These are phyloP conservation scores for Santalum album DNA, from an alignment of 164 flowering plant species.

Conservation along the genomic window DNA sequence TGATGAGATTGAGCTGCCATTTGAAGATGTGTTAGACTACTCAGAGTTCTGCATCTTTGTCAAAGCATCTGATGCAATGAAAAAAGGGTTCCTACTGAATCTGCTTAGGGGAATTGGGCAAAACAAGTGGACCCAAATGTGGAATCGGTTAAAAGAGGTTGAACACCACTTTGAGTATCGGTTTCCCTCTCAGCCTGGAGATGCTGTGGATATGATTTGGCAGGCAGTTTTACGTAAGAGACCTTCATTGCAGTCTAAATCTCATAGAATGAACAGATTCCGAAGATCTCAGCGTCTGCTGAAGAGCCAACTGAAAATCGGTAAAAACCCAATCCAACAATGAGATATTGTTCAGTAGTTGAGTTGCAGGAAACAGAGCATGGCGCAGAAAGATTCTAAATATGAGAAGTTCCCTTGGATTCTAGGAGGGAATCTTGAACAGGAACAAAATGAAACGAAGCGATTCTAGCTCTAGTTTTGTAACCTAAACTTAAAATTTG, in stretches of 20 bases:
- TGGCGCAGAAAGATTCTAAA: too few relatives aligned
- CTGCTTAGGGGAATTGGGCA: constrained; percentile 50
- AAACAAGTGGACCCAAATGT: constrained; percentile 68
- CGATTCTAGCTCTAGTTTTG: too few relatives aligned
- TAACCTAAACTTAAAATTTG: too few relatives aligned
- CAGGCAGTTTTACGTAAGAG: constrained; percentile 46
- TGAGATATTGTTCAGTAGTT: too few relatives aligned
- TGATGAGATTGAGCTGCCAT: constrained; percentile 89
- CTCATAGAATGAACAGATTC: constrained; percentile 42
- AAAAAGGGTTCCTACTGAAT: constrained; percentile 47
- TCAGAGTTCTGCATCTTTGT: constrained; percentile 68
- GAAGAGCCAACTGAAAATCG: constrained; percentile 8
- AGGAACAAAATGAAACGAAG: too few relatives aligned
- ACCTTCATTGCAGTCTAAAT: constrained; percentile 18
- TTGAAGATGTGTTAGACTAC: constrained; percentile 77
- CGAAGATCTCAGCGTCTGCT: constrained; percentile 19
- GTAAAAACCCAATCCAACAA: not conserved
- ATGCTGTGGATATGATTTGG: constrained; percentile 94
- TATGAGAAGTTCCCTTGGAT: too few relatives aligned
- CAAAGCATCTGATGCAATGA: constrained; percentile 57
- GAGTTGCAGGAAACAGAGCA: too few relatives aligned
- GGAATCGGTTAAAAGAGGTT: constrained; percentile 57
- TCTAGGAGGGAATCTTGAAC: too few relatives aligned
- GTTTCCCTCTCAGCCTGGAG: constrained; percentile 64
- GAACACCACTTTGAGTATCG: constrained; percentile 62